These are phyloP conservation scores for Musa acuminata DNA, from an alignment of 176 grass and related monocot genomes.

Conservation along the genomic window DNA sequence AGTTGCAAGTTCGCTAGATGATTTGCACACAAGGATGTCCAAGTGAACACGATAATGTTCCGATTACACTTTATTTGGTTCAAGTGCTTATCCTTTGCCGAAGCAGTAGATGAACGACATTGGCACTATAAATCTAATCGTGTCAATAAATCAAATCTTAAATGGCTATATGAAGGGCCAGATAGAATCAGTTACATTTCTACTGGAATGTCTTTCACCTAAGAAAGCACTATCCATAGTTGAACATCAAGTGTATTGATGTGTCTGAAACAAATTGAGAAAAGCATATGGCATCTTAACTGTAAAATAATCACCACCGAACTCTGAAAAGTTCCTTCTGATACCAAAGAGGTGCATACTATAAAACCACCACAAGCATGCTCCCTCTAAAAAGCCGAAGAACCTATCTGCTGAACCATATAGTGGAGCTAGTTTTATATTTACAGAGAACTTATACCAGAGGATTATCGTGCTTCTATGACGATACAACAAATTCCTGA, in stretches of 20 bases:
- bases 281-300: conserved; percentile 3
- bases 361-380: conserved; percentile 35
- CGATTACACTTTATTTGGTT: no score
- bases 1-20: no score
- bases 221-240: not conserved
- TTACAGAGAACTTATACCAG: conserved; percentile 4
- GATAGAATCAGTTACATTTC: not conserved
- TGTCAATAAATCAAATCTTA: not conserved
- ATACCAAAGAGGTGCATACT: conserved; percentile 36
- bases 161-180: not conserved
- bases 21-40: no score
- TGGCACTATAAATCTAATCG: not conserved
- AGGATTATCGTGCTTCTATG: conserved; percentile 30
- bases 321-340: conserved; percentile 8
- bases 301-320: not conserved
- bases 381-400: conserved; percentile 28
- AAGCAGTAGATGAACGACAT: not conserved
- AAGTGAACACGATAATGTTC: no score
- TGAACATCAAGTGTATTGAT: no score
- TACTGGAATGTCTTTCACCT: not conserved
- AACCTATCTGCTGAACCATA: conserved; percentile 31
- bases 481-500: conserved; percentile 27
- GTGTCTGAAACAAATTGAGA: not conserved
- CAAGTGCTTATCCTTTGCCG: no score
- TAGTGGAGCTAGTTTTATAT: conserved; percentile 31